A percentile compares a stretch with the other conserved stretches of the same genome.
phyloP scores from a whole-genome alignment of 495 filamentous ascomycete species.

The Penicillium flavigenum region DNA sequence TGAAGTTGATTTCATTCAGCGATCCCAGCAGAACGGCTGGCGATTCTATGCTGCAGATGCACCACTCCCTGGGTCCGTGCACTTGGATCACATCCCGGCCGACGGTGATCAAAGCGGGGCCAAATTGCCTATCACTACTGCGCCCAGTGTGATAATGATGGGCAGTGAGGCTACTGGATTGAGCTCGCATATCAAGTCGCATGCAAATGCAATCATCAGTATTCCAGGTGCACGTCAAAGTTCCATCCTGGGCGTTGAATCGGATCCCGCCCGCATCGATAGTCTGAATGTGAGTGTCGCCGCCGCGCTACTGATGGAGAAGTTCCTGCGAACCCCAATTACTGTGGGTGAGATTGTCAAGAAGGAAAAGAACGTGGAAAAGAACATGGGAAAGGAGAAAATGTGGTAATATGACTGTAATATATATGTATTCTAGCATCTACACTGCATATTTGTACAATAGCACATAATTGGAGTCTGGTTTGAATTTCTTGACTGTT shows the following conservation, averaged over 20 bases:
- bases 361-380: slow-evolving; percentile 15
- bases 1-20: slow-evolving; percentile 64
- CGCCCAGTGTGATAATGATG: slow-evolving; percentile 75
- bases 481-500: neutral
- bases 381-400: slow-evolving; percentile 8
- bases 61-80: slow-evolving; percentile 37
- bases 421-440: slow-evolving; percentile 12
- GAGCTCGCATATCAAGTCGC: slow-evolving; percentile 54
- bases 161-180: slow-evolving; percentile 83
- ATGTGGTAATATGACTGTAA: slow-evolving; percentile 26
- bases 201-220: slow-evolving; percentile 60
- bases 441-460: slow-evolving; percentile 20
- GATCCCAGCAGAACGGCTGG: slow-evolving; percentile 73
- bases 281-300: slow-evolving; percentile 89
- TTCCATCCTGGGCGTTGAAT: slow-evolving; percentile 29
- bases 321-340: slow-evolving; percentile 53
- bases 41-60: slow-evolving; percentile 76
- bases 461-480: slow-evolving; percentile 13
- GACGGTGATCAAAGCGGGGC: slow-evolving; percentile 6
- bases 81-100: slow-evolving; percentile 20
- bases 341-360: slow-evolving; percentile 28
- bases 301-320: slow-evolving; percentile 69
- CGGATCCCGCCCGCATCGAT: slow-evolving; percentile 55
- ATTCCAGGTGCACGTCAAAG: slow-evolving; percentile 49
- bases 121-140: slow-evolving; percentile 48